phyloP scores from a whole-genome alignment of 257 asterid species.

The Agastache rugosa region DNA sequence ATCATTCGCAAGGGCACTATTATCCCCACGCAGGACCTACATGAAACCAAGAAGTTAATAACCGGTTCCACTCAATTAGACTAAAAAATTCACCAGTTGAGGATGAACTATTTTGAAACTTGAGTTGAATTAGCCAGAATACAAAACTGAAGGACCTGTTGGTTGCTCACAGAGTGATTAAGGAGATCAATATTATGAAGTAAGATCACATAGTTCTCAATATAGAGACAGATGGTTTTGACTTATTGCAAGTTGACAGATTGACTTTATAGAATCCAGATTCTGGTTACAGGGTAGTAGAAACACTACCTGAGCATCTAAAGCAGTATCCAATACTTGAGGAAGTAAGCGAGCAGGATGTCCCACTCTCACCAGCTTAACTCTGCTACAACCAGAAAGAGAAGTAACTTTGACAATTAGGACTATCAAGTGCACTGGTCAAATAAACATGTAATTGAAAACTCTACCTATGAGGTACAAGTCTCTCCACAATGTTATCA shows the following conservation, averaged over 20 bases:
- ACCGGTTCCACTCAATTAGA: conserved; percentile 11
- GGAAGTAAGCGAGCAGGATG: conserved; percentile 99
- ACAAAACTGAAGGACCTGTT: conserved; percentile 21
- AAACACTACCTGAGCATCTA: conserved; percentile 84
- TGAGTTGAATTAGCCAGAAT: conserved; percentile 12
- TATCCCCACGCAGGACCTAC: conserved; percentile 95
- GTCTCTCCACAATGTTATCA: conserved; percentile 96
- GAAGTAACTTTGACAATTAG: conserved; percentile 26
- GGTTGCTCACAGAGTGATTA: background rate
- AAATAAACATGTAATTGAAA: conserved; percentile 6
- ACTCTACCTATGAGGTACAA: conserved; percentile 81
- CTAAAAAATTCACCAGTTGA: conserved; percentile 19
- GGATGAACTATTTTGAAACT: background rate
- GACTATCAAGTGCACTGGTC: conserved; percentile 11
- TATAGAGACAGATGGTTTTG: conserved; percentile 19
- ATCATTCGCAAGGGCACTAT: conserved; percentile 94
- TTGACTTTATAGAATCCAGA: conserved; percentile 24
- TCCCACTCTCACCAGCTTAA: conserved; percentile 93
- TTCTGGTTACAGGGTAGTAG: conserved; percentile 32
- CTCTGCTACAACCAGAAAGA: conserved; percentile 51
- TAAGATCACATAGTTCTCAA: conserved; percentile 11
- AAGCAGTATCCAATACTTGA: conserved; percentile 91
- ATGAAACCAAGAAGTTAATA: conserved; percentile 33
- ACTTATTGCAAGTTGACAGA: conserved; percentile 15
- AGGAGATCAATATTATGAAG: conserved; percentile 11